Base-by-base conservation (phyloP, 148 eudicot species). In the Rhododendron griersonianum region DNA sequence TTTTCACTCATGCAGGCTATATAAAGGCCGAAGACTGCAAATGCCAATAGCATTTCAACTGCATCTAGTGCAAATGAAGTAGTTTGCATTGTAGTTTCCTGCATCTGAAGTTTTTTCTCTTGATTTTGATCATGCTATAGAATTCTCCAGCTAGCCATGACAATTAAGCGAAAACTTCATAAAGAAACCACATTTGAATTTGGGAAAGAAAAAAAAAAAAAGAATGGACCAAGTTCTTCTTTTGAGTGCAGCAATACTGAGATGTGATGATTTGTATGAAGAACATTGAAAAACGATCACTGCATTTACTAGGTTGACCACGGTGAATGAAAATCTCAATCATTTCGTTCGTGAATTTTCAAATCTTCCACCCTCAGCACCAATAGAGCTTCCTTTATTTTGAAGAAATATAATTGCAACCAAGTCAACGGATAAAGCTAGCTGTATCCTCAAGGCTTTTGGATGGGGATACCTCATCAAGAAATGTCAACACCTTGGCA, bases 401-500 rank as follows among this genome's bases (percentile, higher is more conserved):
- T 83, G 84, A 65, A 41, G 53, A 83, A 84, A 75, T 47, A 41
- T 41, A 41, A 41, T 41, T 41, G 33, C 21, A 59, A 41, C 75
- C 47, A 61, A 19, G 5, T n/a, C 13, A 78, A 85, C 47, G 19
- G 83, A 65, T 15, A 21, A 51, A 28, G 21, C 53, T 37, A 44
- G 69, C 21, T 74, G 48, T 16, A 47, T 84, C 28, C 45, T 53
- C 37, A 55, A 18, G 83, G n/a, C 53, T 79, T 84, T 44, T 85
- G 16, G 69, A 50, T 79, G 30, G 33, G 39, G 25, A 33, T 19
- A 25, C 77, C 41, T 45, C 14, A 25, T 18, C 67, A 28, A 41
- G 21, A 41, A 86, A 28, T 55, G 85, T 87, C 86, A 76, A 82
- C 85, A 2, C 85, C 39, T 16, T 55, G 61, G 61, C 61, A 18